phyloP scores from a whole-genome alignment of 2,329 filamentous ascomycete species.

The Rhexocercosporidium sp. region DNA sequence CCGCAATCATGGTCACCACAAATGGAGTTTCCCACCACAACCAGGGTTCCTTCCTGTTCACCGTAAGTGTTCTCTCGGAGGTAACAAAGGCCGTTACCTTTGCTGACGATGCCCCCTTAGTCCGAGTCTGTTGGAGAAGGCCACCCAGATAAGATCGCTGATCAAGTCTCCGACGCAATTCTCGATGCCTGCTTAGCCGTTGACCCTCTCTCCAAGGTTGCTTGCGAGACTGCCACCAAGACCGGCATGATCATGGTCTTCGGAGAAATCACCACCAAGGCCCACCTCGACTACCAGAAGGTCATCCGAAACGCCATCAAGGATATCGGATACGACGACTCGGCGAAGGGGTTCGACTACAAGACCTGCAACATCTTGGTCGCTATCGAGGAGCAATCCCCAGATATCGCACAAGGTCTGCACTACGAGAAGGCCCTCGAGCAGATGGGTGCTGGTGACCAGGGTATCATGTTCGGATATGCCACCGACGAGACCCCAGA shows the following conservation, averaged over 20 bases:
- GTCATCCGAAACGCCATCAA: conserved; percentile 93
- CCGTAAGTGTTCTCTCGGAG: conserved; percentile 53
- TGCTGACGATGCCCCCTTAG: conserved; percentile 45
- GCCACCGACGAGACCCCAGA: conserved; percentile 99
- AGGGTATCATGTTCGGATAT: conserved; percentile 99
- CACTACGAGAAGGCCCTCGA: conserved; percentile 98
- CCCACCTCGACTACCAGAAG: conserved; percentile 96
- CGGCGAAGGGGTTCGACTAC: conserved; percentile 98
- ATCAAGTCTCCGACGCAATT: conserved; percentile 97
- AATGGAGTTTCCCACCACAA: conserved; percentile 50
- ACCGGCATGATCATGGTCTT: conserved; percentile 99
- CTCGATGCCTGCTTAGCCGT: conserved; percentile 96
- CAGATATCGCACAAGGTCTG: conserved; percentile 98
- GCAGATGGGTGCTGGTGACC: conserved; percentile 97
- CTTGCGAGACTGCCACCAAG: conserved; percentile 99
- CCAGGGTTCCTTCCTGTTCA: conserved; percentile 82
- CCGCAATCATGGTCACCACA: conserved; percentile 60
- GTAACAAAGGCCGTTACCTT: background rate
- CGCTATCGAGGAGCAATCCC: conserved; percentile 98
- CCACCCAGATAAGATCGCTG: conserved; percentile 96
- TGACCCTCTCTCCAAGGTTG: conserved; percentile 97
- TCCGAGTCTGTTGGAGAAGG: conserved; percentile 90
- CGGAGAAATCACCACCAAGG: conserved; percentile 97
- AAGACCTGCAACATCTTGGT: conserved; percentile 99
- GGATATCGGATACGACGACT: conserved; percentile 98